A percentile compares a stretch with the other conserved stretches of the same genome.
Evolutionary conservation across 2,329 filamentous ascomycete genomes (phyloP).

Genomic region (Ascochyta pisi): DNA sequence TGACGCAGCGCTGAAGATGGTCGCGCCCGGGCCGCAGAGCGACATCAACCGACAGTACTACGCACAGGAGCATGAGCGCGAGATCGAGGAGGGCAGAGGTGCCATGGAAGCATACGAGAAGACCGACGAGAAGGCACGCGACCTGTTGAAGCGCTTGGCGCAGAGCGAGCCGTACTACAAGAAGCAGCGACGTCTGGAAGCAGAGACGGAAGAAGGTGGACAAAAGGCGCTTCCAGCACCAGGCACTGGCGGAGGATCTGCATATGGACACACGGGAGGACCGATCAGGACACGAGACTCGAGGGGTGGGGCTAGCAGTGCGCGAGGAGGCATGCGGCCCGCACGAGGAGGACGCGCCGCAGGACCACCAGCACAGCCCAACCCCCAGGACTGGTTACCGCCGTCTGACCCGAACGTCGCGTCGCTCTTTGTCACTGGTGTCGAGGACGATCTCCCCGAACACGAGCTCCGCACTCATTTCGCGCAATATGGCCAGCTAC

Average conservation of each 20-base stretch:
- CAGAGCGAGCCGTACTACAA: slow-evolving; percentile 95
- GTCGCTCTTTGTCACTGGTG: slow-evolving; percentile 91
- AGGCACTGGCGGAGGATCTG: slow-evolving; percentile 38
- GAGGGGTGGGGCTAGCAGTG: slow-evolving; percentile 39
- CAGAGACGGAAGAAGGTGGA: slow-evolving; percentile 53
- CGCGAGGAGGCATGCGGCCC: slow-evolving; percentile 49
- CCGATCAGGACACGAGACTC: slow-evolving; percentile 78
- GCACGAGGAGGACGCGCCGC: slow-evolving; percentile 57
- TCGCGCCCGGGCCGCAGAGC: slow-evolving; percentile 89
- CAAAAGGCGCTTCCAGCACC: slow-evolving; percentile 54
- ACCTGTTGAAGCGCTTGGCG: slow-evolving; percentile 82
- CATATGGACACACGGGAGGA: slow-evolving; percentile 60
- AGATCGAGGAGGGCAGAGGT: slow-evolving; percentile 89
- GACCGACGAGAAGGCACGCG: slow-evolving; percentile 94
- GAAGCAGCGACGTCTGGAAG: slow-evolving; percentile 78
- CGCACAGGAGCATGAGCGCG: slow-evolving; percentile 94
- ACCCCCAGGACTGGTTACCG: slow-evolving; percentile 83
- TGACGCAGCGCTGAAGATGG: slow-evolving; percentile 97
- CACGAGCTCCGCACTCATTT: slow-evolving; percentile 91
- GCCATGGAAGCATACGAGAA: slow-evolving; percentile 89
- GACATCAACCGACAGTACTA: slow-evolving; percentile 97
- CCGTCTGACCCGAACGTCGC: slow-evolving; percentile 86
- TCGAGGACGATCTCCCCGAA: slow-evolving; percentile 95
- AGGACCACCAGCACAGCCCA: slow-evolving; percentile 74
- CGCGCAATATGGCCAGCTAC: slow-evolving; percentile 84